These are phyloP conservation scores for Termitomyces sp. DNA, from an alignment of 768 basidiomycete genomes.

Conservation along the genomic window DNA sequence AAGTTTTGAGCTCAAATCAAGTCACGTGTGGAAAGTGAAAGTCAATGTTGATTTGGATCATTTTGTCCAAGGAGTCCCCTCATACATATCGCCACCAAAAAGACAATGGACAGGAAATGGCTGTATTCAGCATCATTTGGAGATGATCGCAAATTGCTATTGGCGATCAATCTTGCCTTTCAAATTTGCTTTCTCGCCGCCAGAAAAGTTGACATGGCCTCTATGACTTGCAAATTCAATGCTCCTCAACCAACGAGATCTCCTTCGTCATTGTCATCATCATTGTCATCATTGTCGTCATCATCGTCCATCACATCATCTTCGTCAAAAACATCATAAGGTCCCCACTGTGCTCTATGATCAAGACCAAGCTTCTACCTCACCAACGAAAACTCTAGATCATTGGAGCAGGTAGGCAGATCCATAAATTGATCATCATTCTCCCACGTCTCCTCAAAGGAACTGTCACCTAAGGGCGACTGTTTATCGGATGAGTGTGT, in stretches of 20 bases:
- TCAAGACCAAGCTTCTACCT: conserved; percentile 23
- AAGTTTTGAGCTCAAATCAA: too few relatives aligned
- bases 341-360: conserved; percentile 16
- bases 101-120: too few relatives aligned
- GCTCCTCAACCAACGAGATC: background rate
- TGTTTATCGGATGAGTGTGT: too few relatives aligned
- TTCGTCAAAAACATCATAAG: background rate
- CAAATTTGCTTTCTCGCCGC: background rate
- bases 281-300: background rate
- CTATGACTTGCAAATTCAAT: background rate
- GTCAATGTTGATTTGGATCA: too few relatives aligned
- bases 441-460: conserved; percentile 21
- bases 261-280: background rate
- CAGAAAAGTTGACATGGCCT: too few relatives aligned
- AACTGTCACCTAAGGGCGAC: conserved; percentile 11
- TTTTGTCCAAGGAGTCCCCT: too few relatives aligned
- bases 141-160: too few relatives aligned
- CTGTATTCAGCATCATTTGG: too few relatives aligned
- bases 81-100: too few relatives aligned
- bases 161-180: too few relatives aligned
- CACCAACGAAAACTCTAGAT: conserved; percentile 27
- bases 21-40: too few relatives aligned
- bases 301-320: background rate
- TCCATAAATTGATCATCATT: conserved; percentile 10
- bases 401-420: conserved; percentile 21